Percentiles rank a stretch among this genome's conserved stretches.
These are phyloP conservation scores for Calonectria leucothoes DNA, from an alignment of 2,329 filamentous ascomycete genomes.

Conservation along the genomic window DNA sequence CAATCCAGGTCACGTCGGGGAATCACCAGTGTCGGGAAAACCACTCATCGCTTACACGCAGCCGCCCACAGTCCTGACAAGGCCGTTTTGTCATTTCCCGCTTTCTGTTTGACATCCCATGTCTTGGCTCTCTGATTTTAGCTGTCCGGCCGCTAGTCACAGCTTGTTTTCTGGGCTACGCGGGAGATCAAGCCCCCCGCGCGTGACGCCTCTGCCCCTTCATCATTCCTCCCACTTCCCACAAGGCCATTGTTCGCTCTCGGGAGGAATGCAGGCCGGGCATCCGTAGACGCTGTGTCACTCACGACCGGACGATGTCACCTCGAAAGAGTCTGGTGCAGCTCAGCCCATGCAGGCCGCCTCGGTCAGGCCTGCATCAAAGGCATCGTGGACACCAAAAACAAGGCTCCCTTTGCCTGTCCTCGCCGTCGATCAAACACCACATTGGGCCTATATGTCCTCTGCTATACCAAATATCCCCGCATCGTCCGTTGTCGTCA, in stretches of 20 bases:
- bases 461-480: conserved; percentile 6
- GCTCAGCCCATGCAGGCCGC: not conserved
- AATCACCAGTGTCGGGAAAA: not conserved
- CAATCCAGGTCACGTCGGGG: not conserved
- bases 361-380: not conserved
- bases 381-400: not conserved
- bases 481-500: conserved; percentile 12
- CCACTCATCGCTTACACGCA: conserved; percentile 8
- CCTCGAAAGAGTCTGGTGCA: not conserved
- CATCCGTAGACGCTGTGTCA: not conserved
- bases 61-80: not conserved
- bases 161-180: not conserved
- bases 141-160: not conserved
- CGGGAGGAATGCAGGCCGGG: conserved; percentile 10
- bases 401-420: not conserved
- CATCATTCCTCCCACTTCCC: not conserved
- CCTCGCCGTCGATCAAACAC: conserved; percentile 6
- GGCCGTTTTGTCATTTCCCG: conserved; percentile 1
- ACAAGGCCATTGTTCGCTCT: not conserved
- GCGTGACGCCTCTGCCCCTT: conserved; percentile 2
- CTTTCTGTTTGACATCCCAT: not conserved
- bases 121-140: not conserved
- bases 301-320: not conserved
- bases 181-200: not conserved
- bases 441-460: conserved; percentile 1